phyloP scores from a whole-genome alignment of 2,329 filamentous ascomycete species.

The Pseudogymnoascus verrucosus region DNA sequence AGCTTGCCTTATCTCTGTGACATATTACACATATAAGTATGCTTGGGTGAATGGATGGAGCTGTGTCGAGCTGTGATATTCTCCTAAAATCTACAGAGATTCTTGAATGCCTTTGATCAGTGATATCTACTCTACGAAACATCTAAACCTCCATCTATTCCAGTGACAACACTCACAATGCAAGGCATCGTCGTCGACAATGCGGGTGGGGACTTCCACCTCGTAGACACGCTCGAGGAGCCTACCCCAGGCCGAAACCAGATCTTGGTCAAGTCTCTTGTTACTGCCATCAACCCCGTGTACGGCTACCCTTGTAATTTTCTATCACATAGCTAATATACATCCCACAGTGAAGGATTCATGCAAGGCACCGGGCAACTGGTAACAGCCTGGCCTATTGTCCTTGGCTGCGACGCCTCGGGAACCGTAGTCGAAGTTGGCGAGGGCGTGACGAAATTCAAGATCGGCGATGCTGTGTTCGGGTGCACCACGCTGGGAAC shows the following conservation, averaged over 20 bases:
- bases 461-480: conserved; percentile 30
- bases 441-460: conserved; percentile 25
- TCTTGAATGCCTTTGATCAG: neutral
- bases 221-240: conserved; percentile 19
- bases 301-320: conserved; percentile 15
- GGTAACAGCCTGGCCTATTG: conserved; percentile 29
- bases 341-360: conserved; percentile 23
- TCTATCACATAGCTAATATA: conserved; percentile 12
- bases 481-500: conserved; percentile 30
- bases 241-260: conserved; percentile 28
- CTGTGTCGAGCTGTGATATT: neutral
- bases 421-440: conserved; percentile 29
- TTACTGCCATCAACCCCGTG: conserved; percentile 32
- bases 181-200: conserved; percentile 22
- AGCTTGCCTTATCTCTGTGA: neutral
- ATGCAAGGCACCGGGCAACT: conserved; percentile 30
- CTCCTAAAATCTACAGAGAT: neutral
- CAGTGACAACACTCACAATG: conserved; percentile 14
- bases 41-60: neutral
- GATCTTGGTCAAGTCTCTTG: conserved; percentile 31
- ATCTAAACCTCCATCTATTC: neutral
- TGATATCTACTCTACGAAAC: neutral
- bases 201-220: conserved; percentile 13
- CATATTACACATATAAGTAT: neutral
- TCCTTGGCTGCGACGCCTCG: conserved; percentile 32